Percentiles rank a stretch among this genome's conserved stretches.
These are phyloP conservation scores for Plectosphaerella sp. DNA, from an alignment of 2,329 filamentous ascomycete genomes.

Conservation along the genomic window DNA sequence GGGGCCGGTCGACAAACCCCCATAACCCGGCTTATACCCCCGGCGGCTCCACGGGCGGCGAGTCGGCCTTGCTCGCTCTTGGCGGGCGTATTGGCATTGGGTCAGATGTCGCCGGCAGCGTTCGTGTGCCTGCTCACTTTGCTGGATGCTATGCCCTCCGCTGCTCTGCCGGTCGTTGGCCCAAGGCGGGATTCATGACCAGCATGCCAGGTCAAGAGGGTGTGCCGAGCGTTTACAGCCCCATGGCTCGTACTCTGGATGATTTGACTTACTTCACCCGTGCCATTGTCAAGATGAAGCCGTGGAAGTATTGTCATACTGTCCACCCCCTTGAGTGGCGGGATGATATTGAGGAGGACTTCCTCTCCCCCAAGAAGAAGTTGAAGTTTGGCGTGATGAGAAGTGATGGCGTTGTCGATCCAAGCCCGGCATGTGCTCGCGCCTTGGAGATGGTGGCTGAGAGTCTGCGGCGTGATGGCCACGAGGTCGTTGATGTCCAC, in stretches of 20 bases:
- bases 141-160: constrained; percentile 82
- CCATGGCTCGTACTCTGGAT: constrained; percentile 81
- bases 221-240: constrained; percentile 82
- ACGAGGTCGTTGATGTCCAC: constrained; percentile 62
- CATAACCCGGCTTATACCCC: constrained; percentile 82
- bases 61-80: constrained; percentile 75
- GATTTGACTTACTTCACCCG: constrained; percentile 83
- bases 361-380: constrained; percentile 49
- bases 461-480: constrained; percentile 67
- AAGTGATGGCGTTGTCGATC: constrained; percentile 79
- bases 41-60: constrained; percentile 84
- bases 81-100: constrained; percentile 86
- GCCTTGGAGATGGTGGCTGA: constrained; percentile 67
- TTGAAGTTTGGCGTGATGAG: constrained; percentile 73
- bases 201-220: constrained; percentile 93
- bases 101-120: constrained; percentile 85
- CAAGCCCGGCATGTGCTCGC: constrained; percentile 76
- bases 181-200: constrained; percentile 76
- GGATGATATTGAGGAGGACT: constrained; percentile 53
- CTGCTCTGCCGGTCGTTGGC: constrained; percentile 87
- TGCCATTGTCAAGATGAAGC: constrained; percentile 72
- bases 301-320: constrained; percentile 84
- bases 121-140: constrained; percentile 83
- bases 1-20: constrained; percentile 79
- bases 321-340: constrained; percentile 85